Base-by-base conservation (phyloP, 164 flowering plant genomes). In the Vitis vinifera region DNA sequence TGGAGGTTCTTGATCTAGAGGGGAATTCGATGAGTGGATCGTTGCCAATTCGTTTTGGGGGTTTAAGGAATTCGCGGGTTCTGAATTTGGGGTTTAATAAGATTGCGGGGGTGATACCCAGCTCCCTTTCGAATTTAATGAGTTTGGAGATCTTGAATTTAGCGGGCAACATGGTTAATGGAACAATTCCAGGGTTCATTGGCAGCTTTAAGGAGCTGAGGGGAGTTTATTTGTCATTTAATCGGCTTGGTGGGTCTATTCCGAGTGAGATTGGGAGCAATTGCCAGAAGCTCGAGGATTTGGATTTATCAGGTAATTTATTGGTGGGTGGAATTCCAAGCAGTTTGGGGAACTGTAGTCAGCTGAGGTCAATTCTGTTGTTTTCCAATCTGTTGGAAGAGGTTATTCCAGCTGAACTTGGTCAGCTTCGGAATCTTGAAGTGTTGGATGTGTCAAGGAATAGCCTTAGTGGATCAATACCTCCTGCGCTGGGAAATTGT, bases 251-350 rank as follows among this genome's bases (percentile, higher is more conserved):
- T 48, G 97, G 92, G 62, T 51, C 75, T 0, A 66, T 94, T 76
- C 97, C 97, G 0, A 52, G 15, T n/a, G 91, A 84, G 55, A 68
- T 91, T 65, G 97, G 93, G 7, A 73, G 71, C 9, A 68, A 71
- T 29, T 94, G 97, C 80, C 55, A 63, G 59, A 81, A 80, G 60
- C 95, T 92, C 16, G 86, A 86, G 74, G 86, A 82, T 76, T 77
- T 94, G 59, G 97, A 92, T 77, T 76, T 94, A 64, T 85, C 97
- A 0, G 97, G 88, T 17, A 94, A 94, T 81, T 76, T 69, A n/a
- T 76, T 94, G 68, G 66, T 58, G 30, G 88, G 79, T 4, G 70
- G 63, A 11, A 91, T 94, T 48, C 97, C 98, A 0, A 49, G 37
- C 23, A 85, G 75, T 75, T 82, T 89, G 79, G 96, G 89, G 29